Evolutionary conservation across 2,329 filamentous ascomycete genomes (phyloP).

Genomic region (Trichoderma arundinaceum): DNA sequence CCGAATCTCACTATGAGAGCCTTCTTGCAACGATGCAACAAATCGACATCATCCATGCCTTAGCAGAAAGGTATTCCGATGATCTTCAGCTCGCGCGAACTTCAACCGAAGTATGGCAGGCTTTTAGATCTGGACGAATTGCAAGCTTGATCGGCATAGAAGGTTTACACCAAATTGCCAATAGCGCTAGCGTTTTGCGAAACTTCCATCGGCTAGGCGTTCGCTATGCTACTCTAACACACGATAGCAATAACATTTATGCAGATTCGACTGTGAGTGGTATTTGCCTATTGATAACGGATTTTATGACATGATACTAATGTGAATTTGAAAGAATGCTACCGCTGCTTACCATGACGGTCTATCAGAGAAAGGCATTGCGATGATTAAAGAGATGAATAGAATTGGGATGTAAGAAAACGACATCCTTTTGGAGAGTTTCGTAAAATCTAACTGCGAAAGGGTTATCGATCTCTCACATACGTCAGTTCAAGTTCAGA

Average conservation of each 20-base stretch:
- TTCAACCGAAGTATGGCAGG: conserved; percentile 61
- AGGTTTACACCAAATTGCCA: conserved; percentile 86
- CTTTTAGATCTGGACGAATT: conserved; percentile 63
- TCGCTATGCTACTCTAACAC: conserved; percentile 81
- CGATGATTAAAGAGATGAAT: conserved; percentile 33
- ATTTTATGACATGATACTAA: not conserved
- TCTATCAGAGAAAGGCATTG: conserved; percentile 27
- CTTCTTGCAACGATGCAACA: conserved; percentile 68
- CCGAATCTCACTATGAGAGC: not conserved
- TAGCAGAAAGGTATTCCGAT: conserved; percentile 65
- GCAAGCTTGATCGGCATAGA: conserved; percentile 79
- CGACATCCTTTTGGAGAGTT: not conserved
- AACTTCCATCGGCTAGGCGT: conserved; percentile 76
- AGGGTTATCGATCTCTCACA: conserved; percentile 79
- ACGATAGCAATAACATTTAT: conserved; percentile 57
- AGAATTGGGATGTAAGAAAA: conserved; percentile 32
- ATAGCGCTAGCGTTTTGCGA: conserved; percentile 73
- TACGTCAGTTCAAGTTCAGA: conserved; percentile 37
- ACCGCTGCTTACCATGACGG: conserved; percentile 15
- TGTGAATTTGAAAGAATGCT: not conserved
- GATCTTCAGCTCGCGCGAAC: conserved; percentile 67
- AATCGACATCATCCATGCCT: conserved; percentile 69
- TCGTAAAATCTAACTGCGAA: not conserved
- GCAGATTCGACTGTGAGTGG: conserved; percentile 29
- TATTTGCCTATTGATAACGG: accelerated